Conservation (phyloP, 331 rosid genomes). For the Rhamnella rubrinervis region DNA sequence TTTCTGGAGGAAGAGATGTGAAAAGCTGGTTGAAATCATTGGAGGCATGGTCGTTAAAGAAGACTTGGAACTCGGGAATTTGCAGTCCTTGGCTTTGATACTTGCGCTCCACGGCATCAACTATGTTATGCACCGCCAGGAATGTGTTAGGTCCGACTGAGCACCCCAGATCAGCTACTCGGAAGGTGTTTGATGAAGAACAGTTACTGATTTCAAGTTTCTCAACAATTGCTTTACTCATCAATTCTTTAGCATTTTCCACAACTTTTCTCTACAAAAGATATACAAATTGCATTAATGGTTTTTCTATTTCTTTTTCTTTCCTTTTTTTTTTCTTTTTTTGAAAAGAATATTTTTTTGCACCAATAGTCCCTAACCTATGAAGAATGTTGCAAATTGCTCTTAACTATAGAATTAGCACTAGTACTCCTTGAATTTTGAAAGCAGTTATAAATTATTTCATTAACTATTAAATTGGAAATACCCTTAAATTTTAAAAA, state of each 20-base stretch:
- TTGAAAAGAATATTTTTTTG: no score
- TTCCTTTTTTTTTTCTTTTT: no score
- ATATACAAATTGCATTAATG: no score
- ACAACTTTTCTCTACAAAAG: no score
- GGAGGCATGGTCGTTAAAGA: conserved; percentile 15
- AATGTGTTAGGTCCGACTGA: conserved; percentile 26
- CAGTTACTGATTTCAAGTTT: conserved; percentile 7
- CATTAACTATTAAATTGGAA: no score
- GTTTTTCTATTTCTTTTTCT: no score
- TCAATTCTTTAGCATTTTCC: background rate
- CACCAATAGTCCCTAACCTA: no score
- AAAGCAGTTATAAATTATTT: no score
- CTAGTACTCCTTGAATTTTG: no score
- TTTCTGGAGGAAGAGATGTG: conserved; percentile 16
- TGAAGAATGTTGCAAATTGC: no score
- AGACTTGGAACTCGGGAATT: conserved; percentile 24
- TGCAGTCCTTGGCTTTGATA: conserved; percentile 5
- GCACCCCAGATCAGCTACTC: conserved; percentile 27
- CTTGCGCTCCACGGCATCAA: background rate
- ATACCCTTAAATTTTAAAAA: no score
- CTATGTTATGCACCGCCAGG: conserved; percentile 5
- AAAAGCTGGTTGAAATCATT: conserved; percentile 30
- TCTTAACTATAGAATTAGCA: no score
- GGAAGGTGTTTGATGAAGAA: background rate
- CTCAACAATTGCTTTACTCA: background rate